Base-by-base conservation (phyloP, 1,284 basidiomycete species). In the Athelia psychrophila region DNA sequence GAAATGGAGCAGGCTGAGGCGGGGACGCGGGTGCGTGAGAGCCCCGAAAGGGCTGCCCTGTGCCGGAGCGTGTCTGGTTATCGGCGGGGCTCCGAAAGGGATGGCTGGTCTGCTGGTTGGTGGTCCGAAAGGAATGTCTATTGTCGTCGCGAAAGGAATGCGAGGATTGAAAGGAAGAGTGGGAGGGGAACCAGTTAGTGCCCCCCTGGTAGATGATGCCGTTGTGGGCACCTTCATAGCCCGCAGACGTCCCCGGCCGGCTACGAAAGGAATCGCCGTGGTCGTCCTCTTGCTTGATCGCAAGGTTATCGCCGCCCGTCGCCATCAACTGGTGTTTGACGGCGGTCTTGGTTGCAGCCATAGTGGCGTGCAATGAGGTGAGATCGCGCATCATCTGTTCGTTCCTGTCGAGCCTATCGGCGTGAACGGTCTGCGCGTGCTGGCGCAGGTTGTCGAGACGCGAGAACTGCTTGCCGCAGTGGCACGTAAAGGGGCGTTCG, bases 361-460 rank as follows among this genome's bases (percentile, higher is more conserved):
- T 91, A 48, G 80, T 83, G 24, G 93, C 88, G 60, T 97, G 94
- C 27, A 96, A 80, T 2, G 84, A 81, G 32, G 90, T 90, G 53
- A 97, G 84, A 52, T 93, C 89, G 57, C 87, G 84, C 83, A 96
- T 92, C 91, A 95, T 95, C 44, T 80, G 75, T 66, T 95, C 92
- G 76, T 98, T 98, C 65, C 87, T 81, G 0, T 91, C 87, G 65
- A 81, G 81, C 71, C 90, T 91, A 64, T 97, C 93, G 23, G 93
- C 86, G 64, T 98, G 95, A 2, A 97, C 94, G 3, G 95, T 97
- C 73, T 95, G 91, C 0, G 95, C 92, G 69, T 98, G 95, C 65
- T 98, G 95, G 45, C 95, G 86, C 12, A 98, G 81, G 66, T 98
- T 98, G 75, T 98, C 95, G 64, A 98, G 86, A 22, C 95, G 87